Evolutionary conservation across 768 basidiomycete species (phyloP).

Genomic region (Lactarius trivialis): DNA sequence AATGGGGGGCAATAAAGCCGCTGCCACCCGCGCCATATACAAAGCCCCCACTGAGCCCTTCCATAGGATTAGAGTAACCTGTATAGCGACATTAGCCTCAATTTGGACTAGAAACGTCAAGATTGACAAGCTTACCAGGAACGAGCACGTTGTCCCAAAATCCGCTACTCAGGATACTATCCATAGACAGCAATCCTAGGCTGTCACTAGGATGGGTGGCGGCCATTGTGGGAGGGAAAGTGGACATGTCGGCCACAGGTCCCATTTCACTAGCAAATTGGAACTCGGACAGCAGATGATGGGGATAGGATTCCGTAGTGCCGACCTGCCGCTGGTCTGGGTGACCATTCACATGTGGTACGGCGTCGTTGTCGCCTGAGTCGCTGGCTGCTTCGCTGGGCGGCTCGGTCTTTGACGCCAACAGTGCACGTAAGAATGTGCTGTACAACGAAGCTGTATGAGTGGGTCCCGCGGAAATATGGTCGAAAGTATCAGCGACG

Average conservation of each 20-base stretch:
- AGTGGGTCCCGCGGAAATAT: slow-evolving; percentile 63
- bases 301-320: slow-evolving; percentile 9
- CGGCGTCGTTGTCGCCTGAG: slow-evolving; percentile 3
- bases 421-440: slow-evolving; percentile 71
- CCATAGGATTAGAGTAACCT: slow-evolving; percentile 78
- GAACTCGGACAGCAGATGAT: slow-evolving; percentile 45
- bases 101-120: slow-evolving; percentile 4
- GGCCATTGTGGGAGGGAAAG: slow-evolving; percentile 86
- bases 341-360: slow-evolving; percentile 13
- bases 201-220: slow-evolving; percentile 38
- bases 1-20: slow-evolving; percentile 71
- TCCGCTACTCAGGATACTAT: slow-evolving; percentile 66
- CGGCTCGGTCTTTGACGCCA: slow-evolving; percentile 43
- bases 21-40: slow-evolving; percentile 80
- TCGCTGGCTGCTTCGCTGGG: slow-evolving; percentile 19
- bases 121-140: slow-evolving; percentile 50
- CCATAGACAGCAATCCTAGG: slow-evolving; percentile 63
- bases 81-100: slow-evolving; percentile 9
- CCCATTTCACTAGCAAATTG: slow-evolving; percentile 82
- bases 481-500: slow-evolving; percentile 74
- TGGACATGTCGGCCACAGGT: slow-evolving; percentile 71
- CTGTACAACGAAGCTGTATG: slow-evolving; percentile 93
- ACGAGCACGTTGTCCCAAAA: slow-evolving; percentile 90
- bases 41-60: slow-evolving; percentile 80
- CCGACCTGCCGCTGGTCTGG: slow-evolving; percentile 7